Evolutionary conservation across 2,329 filamentous ascomycete genomes (phyloP).

Genomic region (Geosmithia flava): DNA sequence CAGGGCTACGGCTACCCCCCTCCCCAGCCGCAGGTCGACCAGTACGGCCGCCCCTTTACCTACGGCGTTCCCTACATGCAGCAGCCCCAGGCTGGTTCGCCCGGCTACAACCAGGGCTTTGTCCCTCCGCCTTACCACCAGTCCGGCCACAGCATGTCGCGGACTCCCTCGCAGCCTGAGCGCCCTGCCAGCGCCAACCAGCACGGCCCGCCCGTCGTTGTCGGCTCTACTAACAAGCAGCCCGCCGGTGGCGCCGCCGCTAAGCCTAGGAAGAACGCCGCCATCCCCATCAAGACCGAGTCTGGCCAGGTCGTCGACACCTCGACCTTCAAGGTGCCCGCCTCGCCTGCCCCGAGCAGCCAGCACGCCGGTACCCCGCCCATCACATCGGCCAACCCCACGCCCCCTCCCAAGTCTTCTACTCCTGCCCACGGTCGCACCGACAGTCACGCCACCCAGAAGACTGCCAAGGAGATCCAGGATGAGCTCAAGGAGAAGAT

Average conservation of each 20-base stretch:
- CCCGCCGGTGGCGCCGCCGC: slow-evolving; percentile 27
- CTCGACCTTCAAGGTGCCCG: slow-evolving; percentile 46
- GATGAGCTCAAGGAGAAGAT: slow-evolving; percentile 76
- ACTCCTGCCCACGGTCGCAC: slow-evolving; percentile 57
- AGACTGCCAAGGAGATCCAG: slow-evolving; percentile 71
- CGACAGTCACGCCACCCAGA: slow-evolving; percentile 54
- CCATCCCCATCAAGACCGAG: slow-evolving; percentile 71
- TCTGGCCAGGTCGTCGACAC: slow-evolving; percentile 66
- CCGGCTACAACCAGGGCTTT: slow-evolving; percentile 32
- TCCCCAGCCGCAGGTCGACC: slow-evolving; percentile 22
- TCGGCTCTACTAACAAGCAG: slow-evolving; percentile 33
- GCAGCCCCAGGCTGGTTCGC: slow-evolving; percentile 30
- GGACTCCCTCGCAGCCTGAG: slow-evolving; percentile 69
- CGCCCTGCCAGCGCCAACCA: slow-evolving; percentile 55
- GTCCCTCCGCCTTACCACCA: slow-evolving; percentile 34
- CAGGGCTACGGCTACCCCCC: slow-evolving; percentile 52
- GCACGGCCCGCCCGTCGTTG: slow-evolving; percentile 9
- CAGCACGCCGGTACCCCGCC: slow-evolving; percentile 52
- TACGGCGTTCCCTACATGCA: slow-evolving; percentile 39
- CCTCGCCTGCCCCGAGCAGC: slow-evolving; percentile 42
- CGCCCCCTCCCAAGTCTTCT: slow-evolving; percentile 65
- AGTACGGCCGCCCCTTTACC: slow-evolving; percentile 21
- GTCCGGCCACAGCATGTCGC: slow-evolving; percentile 63
- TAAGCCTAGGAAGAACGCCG: slow-evolving; percentile 54
- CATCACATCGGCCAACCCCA: slow-evolving; percentile 62